Conservation (phyloP, 306 rosid genomes). For the Dryas drummondii region DNA sequence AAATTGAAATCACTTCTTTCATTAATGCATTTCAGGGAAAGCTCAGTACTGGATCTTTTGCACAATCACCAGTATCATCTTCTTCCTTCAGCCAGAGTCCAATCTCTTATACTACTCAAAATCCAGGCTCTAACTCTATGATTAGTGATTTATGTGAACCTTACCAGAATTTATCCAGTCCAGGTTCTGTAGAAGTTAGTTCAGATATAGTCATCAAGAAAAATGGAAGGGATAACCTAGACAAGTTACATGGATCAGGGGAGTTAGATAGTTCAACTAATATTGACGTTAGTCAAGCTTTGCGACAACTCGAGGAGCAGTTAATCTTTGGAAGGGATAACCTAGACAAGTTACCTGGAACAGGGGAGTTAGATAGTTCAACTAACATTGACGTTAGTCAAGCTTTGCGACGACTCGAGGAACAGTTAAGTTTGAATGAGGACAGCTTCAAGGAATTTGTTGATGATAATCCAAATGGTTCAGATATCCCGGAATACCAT, state of each 20-base stretch:
- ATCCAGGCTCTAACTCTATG: constrained; percentile 42
- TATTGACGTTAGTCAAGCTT: constrained; percentile 56
- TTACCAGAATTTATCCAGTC: constrained; percentile 59
- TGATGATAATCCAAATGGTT: constrained; percentile 35
- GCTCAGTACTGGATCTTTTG: constrained; percentile 41
- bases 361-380: constrained; percentile 38
- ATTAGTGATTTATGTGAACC: constrained; percentile 50
- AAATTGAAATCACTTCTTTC: constrained; percentile 20
- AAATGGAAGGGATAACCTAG: constrained; percentile 39
- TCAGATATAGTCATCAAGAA: constrained; percentile 43
- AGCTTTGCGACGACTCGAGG: constrained; percentile 65
- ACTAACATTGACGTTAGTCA: constrained; percentile 51
- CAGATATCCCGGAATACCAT: constrained; percentile 33
- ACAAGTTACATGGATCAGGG: constrained; percentile 42
- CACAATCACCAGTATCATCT: constrained; percentile 53
- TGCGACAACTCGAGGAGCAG: constrained; percentile 66
- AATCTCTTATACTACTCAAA: constrained; percentile 37
- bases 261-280: constrained; percentile 38
- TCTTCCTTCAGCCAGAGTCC: constrained; percentile 48
- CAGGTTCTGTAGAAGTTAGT: constrained; percentile 63
- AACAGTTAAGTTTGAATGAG: constrained; percentile 70
- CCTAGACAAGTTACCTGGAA: constrained; percentile 40
- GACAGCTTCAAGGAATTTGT: constrained; percentile 44
- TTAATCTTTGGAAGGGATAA: constrained; percentile 46
- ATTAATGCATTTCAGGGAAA: constrained; percentile 58